Evolutionary conservation across 2,329 filamentous ascomycete species (phyloP).

Genomic region (Colletotrichum agaves): DNA sequence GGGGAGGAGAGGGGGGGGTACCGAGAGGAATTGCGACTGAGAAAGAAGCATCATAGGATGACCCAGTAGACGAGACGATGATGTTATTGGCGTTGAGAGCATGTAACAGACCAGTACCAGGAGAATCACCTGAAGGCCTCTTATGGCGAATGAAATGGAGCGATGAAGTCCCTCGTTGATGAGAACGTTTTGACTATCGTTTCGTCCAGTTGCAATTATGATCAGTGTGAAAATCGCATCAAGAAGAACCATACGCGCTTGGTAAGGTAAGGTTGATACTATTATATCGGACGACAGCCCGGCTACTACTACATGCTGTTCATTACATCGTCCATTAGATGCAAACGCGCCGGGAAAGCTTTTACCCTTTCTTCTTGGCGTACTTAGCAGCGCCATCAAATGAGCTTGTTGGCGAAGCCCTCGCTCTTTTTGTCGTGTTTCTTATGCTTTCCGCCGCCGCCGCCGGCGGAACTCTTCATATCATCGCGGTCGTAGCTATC

Average conservation of each 20-base stretch:
- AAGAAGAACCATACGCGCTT: neutral
- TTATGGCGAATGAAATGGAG: constrained; percentile 17
- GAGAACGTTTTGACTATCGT: too few relatives aligned
- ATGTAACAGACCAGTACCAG: constrained; percentile 28
- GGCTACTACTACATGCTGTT: constrained; percentile 27
- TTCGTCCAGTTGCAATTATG: too few relatives aligned
- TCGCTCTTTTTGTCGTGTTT: constrained; percentile 22
- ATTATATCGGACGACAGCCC: neutral
- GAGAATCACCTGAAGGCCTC: constrained; percentile 21
- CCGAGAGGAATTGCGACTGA: neutral
- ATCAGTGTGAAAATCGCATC: too few relatives aligned
- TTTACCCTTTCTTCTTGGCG: constrained; percentile 36
- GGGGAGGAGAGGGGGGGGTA: too few relatives aligned
- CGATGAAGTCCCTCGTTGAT: neutral
- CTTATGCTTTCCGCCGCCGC: constrained; percentile 22
- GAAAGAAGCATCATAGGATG: neutral
- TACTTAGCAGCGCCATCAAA: constrained; percentile 28
- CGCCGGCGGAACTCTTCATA: constrained; percentile 19
- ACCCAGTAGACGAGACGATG: neutral
- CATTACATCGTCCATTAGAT: constrained; percentile 25
- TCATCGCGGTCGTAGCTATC: constrained; percentile 11
- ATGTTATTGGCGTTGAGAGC: constrained; percentile 22
- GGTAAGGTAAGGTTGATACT: neutral
- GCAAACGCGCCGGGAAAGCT: neutral
- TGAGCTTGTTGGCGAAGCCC: constrained; percentile 33